phyloP scores from a whole-genome alignment of 257 asterid genomes.

The Verbascum thapsus region DNA sequence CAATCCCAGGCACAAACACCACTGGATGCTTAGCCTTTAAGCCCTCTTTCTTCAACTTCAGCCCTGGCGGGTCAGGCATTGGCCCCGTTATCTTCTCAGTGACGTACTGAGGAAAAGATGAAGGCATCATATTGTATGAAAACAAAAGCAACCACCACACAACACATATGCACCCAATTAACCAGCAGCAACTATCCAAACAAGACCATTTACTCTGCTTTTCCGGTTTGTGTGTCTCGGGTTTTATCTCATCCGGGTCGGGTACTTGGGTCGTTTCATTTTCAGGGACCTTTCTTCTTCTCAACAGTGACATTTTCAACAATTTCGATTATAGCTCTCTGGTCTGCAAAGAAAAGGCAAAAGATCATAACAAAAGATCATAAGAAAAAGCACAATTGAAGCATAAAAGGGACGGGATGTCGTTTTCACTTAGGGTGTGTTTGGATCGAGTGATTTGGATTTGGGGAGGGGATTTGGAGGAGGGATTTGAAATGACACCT shows the following conservation, averaged over 20 bases:
- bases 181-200: conserved; percentile 78
- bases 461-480: no score
- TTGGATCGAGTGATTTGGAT: no score
- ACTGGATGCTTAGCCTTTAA: conserved; percentile 67
- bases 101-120: conserved; percentile 83
- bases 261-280: conserved; percentile 36
- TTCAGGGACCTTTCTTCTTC: conserved; percentile 55
- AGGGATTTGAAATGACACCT: no score
- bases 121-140: conserved; percentile 78
- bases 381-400: no score
- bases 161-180: conserved; percentile 69
- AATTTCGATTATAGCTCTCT: not conserved
- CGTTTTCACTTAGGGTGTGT: no score
- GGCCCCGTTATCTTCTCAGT: conserved; percentile 86
- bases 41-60: conserved; percentile 74
- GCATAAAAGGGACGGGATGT: no score
- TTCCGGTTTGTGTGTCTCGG: conserved; percentile 33
- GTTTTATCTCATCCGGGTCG: conserved; percentile 44
- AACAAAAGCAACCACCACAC: conserved; percentile 80
- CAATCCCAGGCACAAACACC: conserved; percentile 78
- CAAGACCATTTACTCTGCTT: conserved; percentile 68
- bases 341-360: not conserved
- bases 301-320: conserved; percentile 43
- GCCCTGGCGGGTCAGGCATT: conserved; percentile 88
- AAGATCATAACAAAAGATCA: not conserved